Percentiles rank a stretch among this genome's conserved stretches.
Conservation (phyloP, 2,329 filamentous ascomycete species). For the Bipolaris oryzae region DNA sequence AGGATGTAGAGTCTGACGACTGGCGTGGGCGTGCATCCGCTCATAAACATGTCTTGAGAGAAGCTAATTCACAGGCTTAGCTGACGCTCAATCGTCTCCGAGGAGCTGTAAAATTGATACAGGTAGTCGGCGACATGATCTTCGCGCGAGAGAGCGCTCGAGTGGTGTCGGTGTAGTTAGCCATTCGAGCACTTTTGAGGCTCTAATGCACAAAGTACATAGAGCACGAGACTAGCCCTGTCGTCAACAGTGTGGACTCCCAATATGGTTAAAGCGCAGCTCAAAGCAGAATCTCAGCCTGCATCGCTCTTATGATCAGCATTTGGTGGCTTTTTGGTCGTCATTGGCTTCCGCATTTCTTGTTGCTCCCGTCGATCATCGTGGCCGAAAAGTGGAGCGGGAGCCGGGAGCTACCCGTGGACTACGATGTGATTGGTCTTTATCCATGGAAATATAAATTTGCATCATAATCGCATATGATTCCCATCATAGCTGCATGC, state of each 20-base stretch:
- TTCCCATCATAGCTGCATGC: constrained; percentile 12
- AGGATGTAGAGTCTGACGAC: background rate
- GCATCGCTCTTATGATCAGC: constrained; percentile 3
- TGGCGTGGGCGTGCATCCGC: background rate
- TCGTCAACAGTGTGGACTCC: constrained; percentile 8
- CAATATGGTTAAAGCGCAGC: constrained; percentile 3
- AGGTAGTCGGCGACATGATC: constrained; percentile 17
- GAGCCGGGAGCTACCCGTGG: constrained; percentile 2
- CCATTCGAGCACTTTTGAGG: constrained; percentile 9
- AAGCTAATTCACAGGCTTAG: background rate
- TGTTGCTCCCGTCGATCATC: constrained; percentile 25
- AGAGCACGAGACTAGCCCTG: constrained; percentile 6
- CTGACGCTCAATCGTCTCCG: constrained; percentile 2
- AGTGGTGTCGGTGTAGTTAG: background rate
- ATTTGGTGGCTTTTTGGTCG: constrained; percentile 19
- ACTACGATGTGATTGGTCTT: constrained; percentile 4
- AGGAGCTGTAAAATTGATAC: constrained; percentile 18
- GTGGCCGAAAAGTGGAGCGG: constrained; percentile 11
- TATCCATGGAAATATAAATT: constrained; percentile 7
- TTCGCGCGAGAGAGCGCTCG: background rate
- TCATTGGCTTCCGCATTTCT: constrained; percentile 16
- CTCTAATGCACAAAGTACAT: constrained; percentile 10
- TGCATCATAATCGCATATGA: constrained; percentile 12
- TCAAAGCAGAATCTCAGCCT: constrained; percentile 8
- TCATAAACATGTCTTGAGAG: constrained; percentile 4